phyloP scores from a whole-genome alignment of 2,329 filamentous ascomycete species.

The Ophiostoma tasmaniense region DNA sequence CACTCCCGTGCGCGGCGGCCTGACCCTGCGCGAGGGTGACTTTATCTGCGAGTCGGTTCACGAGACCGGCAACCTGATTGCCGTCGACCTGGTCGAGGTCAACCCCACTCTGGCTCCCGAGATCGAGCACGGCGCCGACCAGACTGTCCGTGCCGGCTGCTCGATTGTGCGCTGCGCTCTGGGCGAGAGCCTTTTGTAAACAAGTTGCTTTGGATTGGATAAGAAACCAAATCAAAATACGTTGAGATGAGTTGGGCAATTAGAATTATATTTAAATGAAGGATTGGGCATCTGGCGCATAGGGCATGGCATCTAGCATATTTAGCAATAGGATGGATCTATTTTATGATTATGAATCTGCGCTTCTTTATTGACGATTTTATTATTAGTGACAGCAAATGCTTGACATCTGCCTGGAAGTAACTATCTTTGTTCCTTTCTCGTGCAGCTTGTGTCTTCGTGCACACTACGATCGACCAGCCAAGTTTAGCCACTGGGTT shows the following conservation, averaged over 20 bases:
- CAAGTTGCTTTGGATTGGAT: neutral
- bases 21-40: slow-evolving; percentile 91
- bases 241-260: neutral
- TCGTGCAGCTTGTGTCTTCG: too few species aligned
- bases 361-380: too few species aligned
- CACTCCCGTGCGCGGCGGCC: slow-evolving; percentile 83
- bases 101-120: slow-evolving; percentile 62
- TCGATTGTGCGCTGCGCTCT: slow-evolving; percentile 85
- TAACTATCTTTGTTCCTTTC: too few species aligned
- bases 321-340: neutral
- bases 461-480: too few species aligned
- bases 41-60: slow-evolving; percentile 89
- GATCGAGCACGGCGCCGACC: slow-evolving; percentile 56
- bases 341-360: neutral
- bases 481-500: too few species aligned
- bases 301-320: neutral
- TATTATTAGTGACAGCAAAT: too few species aligned
- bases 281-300: neutral
- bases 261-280: neutral
- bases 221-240: neutral
- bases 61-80: slow-evolving; percentile 67
- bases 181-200: slow-evolving; percentile 77
- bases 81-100: slow-evolving; percentile 76
- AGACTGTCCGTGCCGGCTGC: slow-evolving; percentile 85
- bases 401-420: too few species aligned